Evolutionary conservation across 805 yeast species (phyloP).

Genomic region (Starmerella sirachaensis): DNA sequence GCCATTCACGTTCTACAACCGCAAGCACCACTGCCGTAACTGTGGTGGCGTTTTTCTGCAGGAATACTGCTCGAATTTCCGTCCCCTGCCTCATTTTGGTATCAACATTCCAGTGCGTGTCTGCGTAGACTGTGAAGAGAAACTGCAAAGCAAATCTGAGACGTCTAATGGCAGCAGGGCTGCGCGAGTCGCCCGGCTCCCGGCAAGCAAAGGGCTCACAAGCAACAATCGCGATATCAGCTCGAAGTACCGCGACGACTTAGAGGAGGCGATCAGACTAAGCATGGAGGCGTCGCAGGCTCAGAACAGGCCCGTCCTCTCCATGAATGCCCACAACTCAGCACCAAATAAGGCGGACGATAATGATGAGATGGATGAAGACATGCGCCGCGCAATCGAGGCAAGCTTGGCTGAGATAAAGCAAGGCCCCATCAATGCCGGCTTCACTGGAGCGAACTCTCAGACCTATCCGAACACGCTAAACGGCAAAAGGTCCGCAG

Average conservation of each 20-base stretch:
- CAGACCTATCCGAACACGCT: too few relatives aligned
- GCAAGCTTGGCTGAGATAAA: constrained; percentile 71
- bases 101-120: constrained; percentile 83
- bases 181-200: constrained; percentile 12
- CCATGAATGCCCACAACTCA: too few relatives aligned
- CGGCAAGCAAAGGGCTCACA: constrained; percentile 1
- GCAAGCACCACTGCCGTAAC: constrained; percentile 93
- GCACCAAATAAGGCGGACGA: too few relatives aligned
- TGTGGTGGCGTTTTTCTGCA: constrained; percentile 94
- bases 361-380: constrained; percentile 66
- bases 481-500: too few relatives aligned
- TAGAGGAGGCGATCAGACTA: constrained; percentile 64
- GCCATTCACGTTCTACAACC: constrained; percentile 63
- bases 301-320: not conserved
- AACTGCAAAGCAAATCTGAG: constrained; percentile 34
- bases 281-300: constrained; percentile 46
- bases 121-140: constrained; percentile 77
- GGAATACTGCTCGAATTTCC: constrained; percentile 61
- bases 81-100: constrained; percentile 72
- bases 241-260: constrained; percentile 39
- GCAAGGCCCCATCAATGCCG: not conserved
- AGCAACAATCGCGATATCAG: constrained; percentile 24
- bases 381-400: constrained; percentile 85
- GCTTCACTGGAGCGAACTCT: not conserved
- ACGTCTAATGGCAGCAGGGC: constrained; percentile 11